Evolutionary conservation across 768 basidiomycete species (phyloP), one percentile per base, ranked within the genome.

Genomic region (Macrolepiota fuliginosa): DNA sequence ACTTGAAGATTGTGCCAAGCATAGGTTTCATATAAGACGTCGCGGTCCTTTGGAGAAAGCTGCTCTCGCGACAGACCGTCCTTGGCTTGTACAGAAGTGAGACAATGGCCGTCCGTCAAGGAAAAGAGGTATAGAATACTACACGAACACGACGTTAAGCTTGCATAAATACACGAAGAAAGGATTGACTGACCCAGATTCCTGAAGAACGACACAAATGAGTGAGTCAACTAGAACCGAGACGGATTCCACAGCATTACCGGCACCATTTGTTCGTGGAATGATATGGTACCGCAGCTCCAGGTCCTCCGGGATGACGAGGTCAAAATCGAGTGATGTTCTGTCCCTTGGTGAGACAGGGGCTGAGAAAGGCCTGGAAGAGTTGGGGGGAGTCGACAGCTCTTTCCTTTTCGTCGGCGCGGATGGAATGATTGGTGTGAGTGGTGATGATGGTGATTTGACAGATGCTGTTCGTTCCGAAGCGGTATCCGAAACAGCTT

Each of bases 71-170:
- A 62, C 17, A 64, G 53, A 19, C 64, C 60, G 29, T 69, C 65
- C 9, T 77, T 76, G 12, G 74, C 65, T 39, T 72, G 62, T 11
- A 73, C 63, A 3, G 68, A 68, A n/a, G 67, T 65, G 17, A 67
- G 37, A 54, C 72, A 73, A 42, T 62, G 58, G 6, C 83, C 82
- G 64, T 92, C 91, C n/a, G 74, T 67, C 0, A 76, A 71, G 9
- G 83, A 79, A 56, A 84, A 80, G 1, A 87, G 71, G 25, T 80
- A 82, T 19, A 92, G 68, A 61, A 81, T 71, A 12, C 90, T 91
- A 62, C 10, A 46, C 61, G n/a, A 56, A 27, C n/a, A 13, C n/a
- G 29, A 24, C 1, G 15, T 52, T 12, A 22, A 56, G 54, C 63
- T 56, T 64, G 47, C 58, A 54, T 35, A 39, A 62, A 46, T n/a